Percentiles rank a stretch among this genome's conserved stretches.
Conservation (phyloP, 108 stramenopile genomes). For the Pseudonitzschia multiseries region DNA sequence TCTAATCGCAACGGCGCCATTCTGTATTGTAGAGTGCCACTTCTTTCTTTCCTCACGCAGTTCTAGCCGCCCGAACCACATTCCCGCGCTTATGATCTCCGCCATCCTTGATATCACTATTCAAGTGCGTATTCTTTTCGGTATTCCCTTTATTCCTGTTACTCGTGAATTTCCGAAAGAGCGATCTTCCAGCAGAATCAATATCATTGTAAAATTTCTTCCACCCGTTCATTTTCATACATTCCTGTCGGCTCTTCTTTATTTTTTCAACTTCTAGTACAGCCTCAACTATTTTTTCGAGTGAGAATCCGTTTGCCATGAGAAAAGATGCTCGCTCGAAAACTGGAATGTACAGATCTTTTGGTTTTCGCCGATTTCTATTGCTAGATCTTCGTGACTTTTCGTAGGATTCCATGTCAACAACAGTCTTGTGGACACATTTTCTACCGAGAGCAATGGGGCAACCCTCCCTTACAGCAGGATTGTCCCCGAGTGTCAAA, state of each 20-base stretch:
- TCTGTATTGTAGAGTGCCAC: background rate
- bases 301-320: conserved; percentile 20
- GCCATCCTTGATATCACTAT: background rate
- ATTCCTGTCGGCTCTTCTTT: conserved; percentile 26
- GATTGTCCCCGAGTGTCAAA: conserved; percentile 32
- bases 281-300: conserved; percentile 23
- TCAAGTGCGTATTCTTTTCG: background rate
- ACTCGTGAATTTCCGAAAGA: conserved; percentile 19
- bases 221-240: conserved; percentile 24
- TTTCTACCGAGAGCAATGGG: conserved; percentile 18
- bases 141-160: background rate
- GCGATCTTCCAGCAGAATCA: conserved; percentile 31
- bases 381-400: background rate
- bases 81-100: conserved; percentile 5
- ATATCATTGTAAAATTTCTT: conserved; percentile 22
- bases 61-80: background rate
- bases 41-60: background rate
- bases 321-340: conserved; percentile 24
- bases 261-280: conserved; percentile 27
- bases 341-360: conserved; percentile 24
- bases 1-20: background rate
- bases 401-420: conserved; percentile 25
- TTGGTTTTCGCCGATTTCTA: background rate
- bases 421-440: conserved; percentile 4
- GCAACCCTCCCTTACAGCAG: conserved; percentile 29